Evolutionary conservation across 1,284 basidiomycete species (phyloP), one percentile per base, ranked within the genome.

Genomic region (Ganoderma lingzhi): DNA sequence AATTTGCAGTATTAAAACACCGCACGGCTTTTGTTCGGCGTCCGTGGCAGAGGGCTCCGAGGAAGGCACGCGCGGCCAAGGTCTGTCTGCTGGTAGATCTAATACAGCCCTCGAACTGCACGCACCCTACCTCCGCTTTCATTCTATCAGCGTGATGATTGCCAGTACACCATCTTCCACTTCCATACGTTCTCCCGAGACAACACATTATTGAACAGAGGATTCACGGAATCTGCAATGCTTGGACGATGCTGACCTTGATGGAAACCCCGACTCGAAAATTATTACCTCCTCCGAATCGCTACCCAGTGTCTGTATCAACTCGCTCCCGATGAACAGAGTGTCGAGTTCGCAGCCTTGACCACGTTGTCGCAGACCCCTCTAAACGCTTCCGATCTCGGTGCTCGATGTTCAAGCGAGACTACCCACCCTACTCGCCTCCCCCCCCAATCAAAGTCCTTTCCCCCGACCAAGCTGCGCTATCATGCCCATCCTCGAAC

Each of bases 1-100:
- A 56, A 15, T 10, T 56, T 19, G 32, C 30, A 56, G 12, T 19
- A 35, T 9, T 19, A 17, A 55, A 28, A 19, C 12, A 56, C 14
- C 19, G 32, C 15, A 35, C 53, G 56, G 56, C 56, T 39, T 59
- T 59, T 39, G 56, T 23, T 59, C 56, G 56, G 56, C 32, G 56
- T 39, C 56, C 56, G 35, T 59, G 56, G 35, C 53, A 32, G 23
- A 30, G 28, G 23, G 30, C 30, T 32, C 30, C 53, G 37, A 39
- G 37, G 9, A 59, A 17, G 15, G 19, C 32, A 12, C 23, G 17
- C 35, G 30, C 17, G 8, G 35, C 56, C 32, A 23, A 32, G 56
- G 35, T 39, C 37, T 19, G 56, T 35, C 56, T 23, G 19, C 48
- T 14, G 23, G 23, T 14, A 28, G 23, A 23, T 23, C 23, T 23